Evolutionary conservation across 768 basidiomycete species (phyloP).

Genomic region (Sarcomyxa edulis): DNA sequence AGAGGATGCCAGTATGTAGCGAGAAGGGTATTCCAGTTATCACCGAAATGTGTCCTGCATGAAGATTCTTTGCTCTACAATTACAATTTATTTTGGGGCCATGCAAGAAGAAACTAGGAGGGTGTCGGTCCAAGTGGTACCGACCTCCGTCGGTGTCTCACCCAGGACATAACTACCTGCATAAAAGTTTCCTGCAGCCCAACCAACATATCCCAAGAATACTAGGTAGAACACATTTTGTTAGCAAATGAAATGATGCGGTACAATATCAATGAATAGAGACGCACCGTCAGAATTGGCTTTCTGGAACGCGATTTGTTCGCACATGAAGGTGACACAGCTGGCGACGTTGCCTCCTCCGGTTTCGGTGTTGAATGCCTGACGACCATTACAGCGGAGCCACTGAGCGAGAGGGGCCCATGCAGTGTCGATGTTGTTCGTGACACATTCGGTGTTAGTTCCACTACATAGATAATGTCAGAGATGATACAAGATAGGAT

Average conservation of each 20-base stretch:
- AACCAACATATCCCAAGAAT: constrained; percentile 50
- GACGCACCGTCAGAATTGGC: constrained; percentile 41
- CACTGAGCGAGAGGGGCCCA: constrained; percentile 44
- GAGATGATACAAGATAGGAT: not conserved
- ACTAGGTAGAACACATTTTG: constrained; percentile 20
- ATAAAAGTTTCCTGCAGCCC: constrained; percentile 56
- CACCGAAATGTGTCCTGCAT: too few species aligned
- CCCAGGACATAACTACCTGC: constrained; percentile 32
- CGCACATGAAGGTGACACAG: constrained; percentile 39
- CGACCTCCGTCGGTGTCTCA: constrained; percentile 23
- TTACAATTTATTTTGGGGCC: too few species aligned
- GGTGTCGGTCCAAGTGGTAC: constrained; percentile 34
- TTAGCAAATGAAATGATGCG: not conserved
- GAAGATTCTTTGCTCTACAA: too few species aligned
- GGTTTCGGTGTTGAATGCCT: constrained; percentile 57
- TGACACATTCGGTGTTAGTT: constrained; percentile 36
- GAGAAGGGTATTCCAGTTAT: too few species aligned
- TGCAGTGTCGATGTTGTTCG: constrained; percentile 44
- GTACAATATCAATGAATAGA: not conserved
- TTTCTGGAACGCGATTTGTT: constrained; percentile 41
- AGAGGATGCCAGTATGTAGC: too few species aligned
- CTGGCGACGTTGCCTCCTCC: constrained; percentile 50
- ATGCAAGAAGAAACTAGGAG: too few species aligned
- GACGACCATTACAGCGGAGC: constrained; percentile 43
- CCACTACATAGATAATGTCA: constrained; percentile 13